Conservation (phyloP, 2,329 filamentous ascomycete genomes). For the Aspergillus sp. region DNA sequence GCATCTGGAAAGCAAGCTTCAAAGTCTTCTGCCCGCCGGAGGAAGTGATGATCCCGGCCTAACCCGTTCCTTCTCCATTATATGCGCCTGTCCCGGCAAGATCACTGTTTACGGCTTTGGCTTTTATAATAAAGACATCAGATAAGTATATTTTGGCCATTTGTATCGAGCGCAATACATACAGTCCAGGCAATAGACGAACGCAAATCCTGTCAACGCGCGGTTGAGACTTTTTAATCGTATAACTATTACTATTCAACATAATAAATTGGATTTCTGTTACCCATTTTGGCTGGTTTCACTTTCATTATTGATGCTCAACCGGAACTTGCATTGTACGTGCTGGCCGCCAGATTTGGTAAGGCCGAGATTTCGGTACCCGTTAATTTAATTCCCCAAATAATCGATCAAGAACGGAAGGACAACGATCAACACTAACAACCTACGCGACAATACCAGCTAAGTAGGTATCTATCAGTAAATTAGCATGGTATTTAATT, state of each 20-base stretch:
- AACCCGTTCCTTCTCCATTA: neutral
- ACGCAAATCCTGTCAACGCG: neutral
- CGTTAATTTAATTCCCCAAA: constrained; percentile 3
- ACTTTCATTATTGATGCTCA: neutral
- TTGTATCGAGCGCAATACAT: neutral
- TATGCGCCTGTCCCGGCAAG: neutral
- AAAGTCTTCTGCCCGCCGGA: constrained; percentile 33
- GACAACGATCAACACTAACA: neutral
- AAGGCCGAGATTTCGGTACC: constrained; percentile 11
- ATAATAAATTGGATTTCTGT: neutral
- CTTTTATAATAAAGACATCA: neutral
- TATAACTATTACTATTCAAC: neutral
- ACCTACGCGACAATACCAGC: neutral
- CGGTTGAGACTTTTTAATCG: neutral
- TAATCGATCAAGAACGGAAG: neutral
- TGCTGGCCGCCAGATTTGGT: constrained; percentile 7
- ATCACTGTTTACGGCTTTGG: neutral
- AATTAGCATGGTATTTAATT: neutral
- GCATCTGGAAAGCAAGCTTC: constrained; percentile 30
- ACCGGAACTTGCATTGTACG: neutral
- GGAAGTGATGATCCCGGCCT: constrained; percentile 25
- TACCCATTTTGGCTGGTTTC: neutral
- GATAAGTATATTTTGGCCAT: neutral
- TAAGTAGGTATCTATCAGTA: neutral
- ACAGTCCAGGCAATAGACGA: neutral